These are phyloP conservation scores for Alloteropsis semialata DNA, from an alignment of 176 grass and related monocot species.

Conservation along the genomic window DNA sequence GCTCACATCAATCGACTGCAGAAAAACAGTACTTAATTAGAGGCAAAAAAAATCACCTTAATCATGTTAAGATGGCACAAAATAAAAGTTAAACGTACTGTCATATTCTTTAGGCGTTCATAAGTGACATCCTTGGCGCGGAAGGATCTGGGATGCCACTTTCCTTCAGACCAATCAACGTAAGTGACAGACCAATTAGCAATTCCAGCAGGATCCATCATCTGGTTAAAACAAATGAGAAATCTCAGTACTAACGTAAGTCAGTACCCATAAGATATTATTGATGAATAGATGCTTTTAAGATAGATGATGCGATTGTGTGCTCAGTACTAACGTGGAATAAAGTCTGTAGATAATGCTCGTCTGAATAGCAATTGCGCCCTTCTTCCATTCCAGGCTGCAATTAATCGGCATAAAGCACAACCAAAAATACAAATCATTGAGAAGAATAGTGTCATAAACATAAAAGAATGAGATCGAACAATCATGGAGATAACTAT, in stretches of 20 bases:
- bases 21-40: slow-evolving; percentile 23
- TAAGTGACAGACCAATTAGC: slow-evolving; percentile 87
- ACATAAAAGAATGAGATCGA: background rate
- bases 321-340: slow-evolving; percentile 50
- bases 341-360: slow-evolving; percentile 80
- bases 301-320: background rate
- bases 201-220: slow-evolving; percentile 81
- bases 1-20: slow-evolving; percentile 79
- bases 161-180: slow-evolving; percentile 91
- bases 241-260: background rate
- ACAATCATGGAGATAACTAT: background rate
- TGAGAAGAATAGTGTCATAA: background rate
- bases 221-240: slow-evolving; percentile 33
- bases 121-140: slow-evolving; percentile 70
- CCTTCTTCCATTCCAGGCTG: slow-evolving; percentile 80
- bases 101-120: slow-evolving; percentile 81
- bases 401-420: slow-evolving; percentile 15
- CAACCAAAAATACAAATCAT: background rate
- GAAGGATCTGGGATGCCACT: slow-evolving; percentile 89
- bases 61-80: background rate
- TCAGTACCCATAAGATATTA: background rate
- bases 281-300: background rate
- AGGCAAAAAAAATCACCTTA: background rate
- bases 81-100: slow-evolving; percentile 33
- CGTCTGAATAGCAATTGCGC: slow-evolving; percentile 87